phyloP scores from a whole-genome alignment of 352 stramenopile species.

The Phytophthora hibernalis region DNA sequence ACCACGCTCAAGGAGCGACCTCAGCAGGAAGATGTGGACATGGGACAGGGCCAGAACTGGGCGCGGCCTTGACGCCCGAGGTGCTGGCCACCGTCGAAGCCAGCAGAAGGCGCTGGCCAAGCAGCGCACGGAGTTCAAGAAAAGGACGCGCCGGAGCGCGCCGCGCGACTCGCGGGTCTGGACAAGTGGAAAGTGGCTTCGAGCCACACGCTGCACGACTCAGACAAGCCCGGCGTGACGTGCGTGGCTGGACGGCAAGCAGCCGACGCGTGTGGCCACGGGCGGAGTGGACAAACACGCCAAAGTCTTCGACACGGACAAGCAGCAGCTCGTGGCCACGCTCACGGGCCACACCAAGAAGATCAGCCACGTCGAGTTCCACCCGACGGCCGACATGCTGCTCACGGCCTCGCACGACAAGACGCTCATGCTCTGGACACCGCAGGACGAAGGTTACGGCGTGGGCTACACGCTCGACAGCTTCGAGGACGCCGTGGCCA shows the following conservation, averaged over 20 bases:
- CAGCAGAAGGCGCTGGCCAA: slow-evolving; percentile 76
- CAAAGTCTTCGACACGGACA: slow-evolving; percentile 82
- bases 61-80: slow-evolving; percentile 40
- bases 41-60: slow-evolving; percentile 29
- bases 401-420: slow-evolving; percentile 81
- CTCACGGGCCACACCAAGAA: slow-evolving; percentile 89
- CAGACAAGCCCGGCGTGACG: slow-evolving; percentile 74
- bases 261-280: slow-evolving; percentile 59
- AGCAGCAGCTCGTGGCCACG: slow-evolving; percentile 75
- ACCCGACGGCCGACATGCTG: slow-evolving; percentile 71
- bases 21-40: slow-evolving; percentile 60
- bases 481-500: slow-evolving; percentile 70
- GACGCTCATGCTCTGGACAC: slow-evolving; percentile 83
- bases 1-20: slow-evolving; percentile 50
- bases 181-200: slow-evolving; percentile 45
- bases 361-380: slow-evolving; percentile 82
- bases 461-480: slow-evolving; percentile 65
- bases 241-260: slow-evolving; percentile 66
- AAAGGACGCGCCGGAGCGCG: slow-evolving; percentile 60
- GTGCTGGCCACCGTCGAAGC: slow-evolving; percentile 64
- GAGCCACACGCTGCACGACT: slow-evolving; percentile 77
- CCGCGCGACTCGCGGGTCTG: slow-evolving; percentile 44
- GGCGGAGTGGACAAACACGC: slow-evolving; percentile 85
- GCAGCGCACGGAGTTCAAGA: slow-evolving; percentile 79
- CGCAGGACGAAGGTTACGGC: slow-evolving; percentile 49